Conservation (phyloP, 371 early-diverging fungal species). For the Haplosporangium sp. region DNA sequence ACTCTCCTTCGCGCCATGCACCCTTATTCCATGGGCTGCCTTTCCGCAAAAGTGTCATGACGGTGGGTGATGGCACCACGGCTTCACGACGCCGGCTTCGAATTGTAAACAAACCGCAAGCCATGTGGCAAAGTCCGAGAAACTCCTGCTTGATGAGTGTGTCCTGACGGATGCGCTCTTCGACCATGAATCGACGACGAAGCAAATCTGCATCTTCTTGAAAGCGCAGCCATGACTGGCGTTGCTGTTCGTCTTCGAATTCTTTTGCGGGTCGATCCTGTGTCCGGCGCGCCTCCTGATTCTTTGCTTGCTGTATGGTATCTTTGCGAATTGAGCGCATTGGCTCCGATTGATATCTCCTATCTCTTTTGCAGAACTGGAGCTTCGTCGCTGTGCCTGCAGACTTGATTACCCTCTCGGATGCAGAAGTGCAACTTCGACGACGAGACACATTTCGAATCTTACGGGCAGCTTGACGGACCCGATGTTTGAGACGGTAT, state of each 20-base stretch:
- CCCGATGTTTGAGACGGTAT: neutral
- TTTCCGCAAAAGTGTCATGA: constrained; percentile 29
- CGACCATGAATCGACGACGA: constrained; percentile 12
- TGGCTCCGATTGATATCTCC: no score
- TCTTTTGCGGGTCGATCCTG: neutral
- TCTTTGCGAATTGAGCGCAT: no score
- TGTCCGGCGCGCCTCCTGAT: no score
- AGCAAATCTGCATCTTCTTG: neutral
- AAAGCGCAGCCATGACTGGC: neutral
- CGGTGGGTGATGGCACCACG: neutral
- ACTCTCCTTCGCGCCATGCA: constrained; percentile 36
- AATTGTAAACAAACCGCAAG: constrained; percentile 30
- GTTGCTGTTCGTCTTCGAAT: neutral
- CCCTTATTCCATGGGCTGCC: constrained; percentile 32
- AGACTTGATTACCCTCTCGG: neutral
- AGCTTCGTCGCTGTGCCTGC: neutral
- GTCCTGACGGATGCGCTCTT: constrained; percentile 20
- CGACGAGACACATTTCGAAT: neutral
- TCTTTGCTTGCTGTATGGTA: no score
- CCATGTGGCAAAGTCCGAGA: constrained; percentile 27
- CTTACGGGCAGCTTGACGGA: neutral
- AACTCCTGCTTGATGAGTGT: constrained; percentile 18
- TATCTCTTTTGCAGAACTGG: neutral
- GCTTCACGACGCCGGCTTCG: neutral
- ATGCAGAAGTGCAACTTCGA: neutral